Percentiles rank a stretch among this genome's conserved stretches.
These are phyloP conservation scores for Aspergillus nomiae DNA, from an alignment of 2,329 filamentous ascomycete species.

Conservation along the genomic window DNA sequence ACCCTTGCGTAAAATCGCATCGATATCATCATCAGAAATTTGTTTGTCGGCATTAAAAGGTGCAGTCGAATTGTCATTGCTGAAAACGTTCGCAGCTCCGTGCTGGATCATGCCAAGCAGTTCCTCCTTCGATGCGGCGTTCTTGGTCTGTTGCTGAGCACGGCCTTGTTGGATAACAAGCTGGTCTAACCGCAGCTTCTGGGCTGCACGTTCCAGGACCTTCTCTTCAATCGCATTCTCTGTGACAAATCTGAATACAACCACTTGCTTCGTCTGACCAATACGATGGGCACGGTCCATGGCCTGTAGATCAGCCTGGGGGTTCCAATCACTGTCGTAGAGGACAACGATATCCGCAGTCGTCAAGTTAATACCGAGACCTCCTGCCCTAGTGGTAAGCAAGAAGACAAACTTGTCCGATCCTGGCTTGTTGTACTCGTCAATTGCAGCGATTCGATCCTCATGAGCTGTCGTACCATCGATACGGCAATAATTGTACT, in stretches of 20 bases:
- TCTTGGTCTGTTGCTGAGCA: conserved; percentile 85
- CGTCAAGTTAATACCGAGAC: conserved; percentile 94
- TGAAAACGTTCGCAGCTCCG: conserved; percentile 92
- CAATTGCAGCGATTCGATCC: conserved; percentile 94
- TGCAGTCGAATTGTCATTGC: conserved; percentile 67
- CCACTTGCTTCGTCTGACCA: conserved; percentile 96
- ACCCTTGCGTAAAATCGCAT: conserved; percentile 80
- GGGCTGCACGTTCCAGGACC: conserved; percentile 91
- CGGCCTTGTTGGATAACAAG: conserved; percentile 97
- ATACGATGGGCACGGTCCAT: conserved; percentile 99
- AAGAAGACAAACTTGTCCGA: conserved; percentile 98
- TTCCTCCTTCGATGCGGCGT: conserved; percentile 93
- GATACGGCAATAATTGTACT: conserved; percentile 95
- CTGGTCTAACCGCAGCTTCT: conserved; percentile 94
- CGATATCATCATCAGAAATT: conserved; percentile 86
- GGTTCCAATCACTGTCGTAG: conserved; percentile 98
- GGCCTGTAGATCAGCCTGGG: conserved; percentile 94
- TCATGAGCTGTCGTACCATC: conserved; percentile 96
- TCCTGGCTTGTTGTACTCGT: conserved; percentile 94
- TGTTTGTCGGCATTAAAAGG: conserved; percentile 62
- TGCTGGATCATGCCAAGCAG: conserved; percentile 98
- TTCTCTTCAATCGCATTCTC: conserved; percentile 99
- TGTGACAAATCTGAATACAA: conserved; percentile 95
- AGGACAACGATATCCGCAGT: conserved; percentile 93
- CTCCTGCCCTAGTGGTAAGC: conserved; percentile 91